Percentiles rank a stretch among this genome's conserved stretches.
phyloP scores from a whole-genome alignment of 495 filamentous ascomycete species.

The Lasiosphaeris hirsuta region DNA sequence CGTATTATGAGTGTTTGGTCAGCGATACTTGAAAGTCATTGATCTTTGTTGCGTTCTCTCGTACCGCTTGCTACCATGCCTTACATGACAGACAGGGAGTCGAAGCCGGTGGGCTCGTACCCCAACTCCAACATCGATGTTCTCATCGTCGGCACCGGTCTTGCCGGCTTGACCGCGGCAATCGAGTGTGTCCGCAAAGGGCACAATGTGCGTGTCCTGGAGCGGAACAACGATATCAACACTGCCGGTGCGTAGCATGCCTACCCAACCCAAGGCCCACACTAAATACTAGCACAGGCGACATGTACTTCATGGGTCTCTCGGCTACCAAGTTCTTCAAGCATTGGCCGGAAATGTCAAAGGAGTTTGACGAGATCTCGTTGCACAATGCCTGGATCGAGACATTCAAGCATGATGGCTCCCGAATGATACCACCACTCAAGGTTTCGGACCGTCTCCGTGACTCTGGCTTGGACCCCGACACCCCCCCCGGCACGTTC shows the following conservation, averaged over 20 bases:
- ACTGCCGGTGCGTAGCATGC: slow-evolving; percentile 29
- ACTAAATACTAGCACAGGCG: slow-evolving; percentile 35
- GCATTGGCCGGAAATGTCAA: slow-evolving; percentile 54
- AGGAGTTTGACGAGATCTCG: slow-evolving; percentile 46
- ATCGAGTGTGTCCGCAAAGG: slow-evolving; percentile 64
- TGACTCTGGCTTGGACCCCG: slow-evolving; percentile 32
- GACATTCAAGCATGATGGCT: slow-evolving; percentile 52
- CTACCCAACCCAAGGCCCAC: not conserved
- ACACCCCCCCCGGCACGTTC: slow-evolving; percentile 40
- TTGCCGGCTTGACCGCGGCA: slow-evolving; percentile 61
- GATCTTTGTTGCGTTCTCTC: not conserved
- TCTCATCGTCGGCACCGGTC: slow-evolving; percentile 60
- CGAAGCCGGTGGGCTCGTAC: slow-evolving; percentile 39
- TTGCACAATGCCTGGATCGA: slow-evolving; percentile 48
- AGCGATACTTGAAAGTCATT: not conserved
- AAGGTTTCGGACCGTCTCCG: slow-evolving; percentile 42
- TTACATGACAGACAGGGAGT: slow-evolving; percentile 22
- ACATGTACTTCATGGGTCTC: slow-evolving; percentile 54
- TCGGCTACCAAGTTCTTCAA: slow-evolving; percentile 48
- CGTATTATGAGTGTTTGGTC: no score
- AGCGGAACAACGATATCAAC: slow-evolving; percentile 44
- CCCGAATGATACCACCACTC: slow-evolving; percentile 38
- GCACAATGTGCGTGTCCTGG: slow-evolving; percentile 57
- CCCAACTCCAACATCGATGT: slow-evolving; percentile 51
- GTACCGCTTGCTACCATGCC: slow-evolving; percentile 25